Evolutionary conservation across 306 rosid genomes (phyloP).

Genomic region (Fragaria nilgerrensis): DNA sequence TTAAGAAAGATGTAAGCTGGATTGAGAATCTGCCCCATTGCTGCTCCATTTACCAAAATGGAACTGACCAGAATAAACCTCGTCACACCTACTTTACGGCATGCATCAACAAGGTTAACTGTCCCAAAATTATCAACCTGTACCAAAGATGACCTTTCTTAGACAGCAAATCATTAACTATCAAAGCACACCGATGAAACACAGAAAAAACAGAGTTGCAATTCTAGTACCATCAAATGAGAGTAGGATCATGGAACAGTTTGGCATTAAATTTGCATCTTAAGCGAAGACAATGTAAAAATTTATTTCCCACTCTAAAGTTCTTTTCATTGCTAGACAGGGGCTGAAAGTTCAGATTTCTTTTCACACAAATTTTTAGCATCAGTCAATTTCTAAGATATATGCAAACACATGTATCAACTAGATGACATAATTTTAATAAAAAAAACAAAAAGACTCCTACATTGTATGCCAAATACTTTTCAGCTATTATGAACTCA

Average conservation of each 20-base stretch:
- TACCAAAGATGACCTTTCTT: constrained; percentile 4
- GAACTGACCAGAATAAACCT: constrained; percentile 91
- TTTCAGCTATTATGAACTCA: neutral
- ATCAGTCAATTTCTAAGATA: neutral
- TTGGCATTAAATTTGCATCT: neutral
- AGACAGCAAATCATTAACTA: neutral
- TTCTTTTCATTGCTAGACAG: neutral
- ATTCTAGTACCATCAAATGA: neutral
- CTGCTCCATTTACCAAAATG: constrained; percentile 93
- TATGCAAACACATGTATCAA: neutral
- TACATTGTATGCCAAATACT: neutral
- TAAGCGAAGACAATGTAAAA: neutral
- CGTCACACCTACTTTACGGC: constrained; percentile 68
- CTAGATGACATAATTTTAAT: neutral
- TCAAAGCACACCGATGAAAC: neutral
- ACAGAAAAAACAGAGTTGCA: neutral
- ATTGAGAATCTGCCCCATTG: constrained; percentile 90
- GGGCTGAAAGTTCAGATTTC: neutral
- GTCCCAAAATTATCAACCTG: constrained; percentile 97
- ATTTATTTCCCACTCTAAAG: too few species aligned
- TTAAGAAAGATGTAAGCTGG: constrained; percentile 91
- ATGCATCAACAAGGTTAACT: constrained; percentile 87
- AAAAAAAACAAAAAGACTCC: neutral
- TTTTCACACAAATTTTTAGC: neutral
- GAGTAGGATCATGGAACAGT: neutral